Evolutionary conservation across 148 eudicot species (phyloP), one percentile per base, ranked within the genome.

Genomic region (Amaranthus palmeri): DNA sequence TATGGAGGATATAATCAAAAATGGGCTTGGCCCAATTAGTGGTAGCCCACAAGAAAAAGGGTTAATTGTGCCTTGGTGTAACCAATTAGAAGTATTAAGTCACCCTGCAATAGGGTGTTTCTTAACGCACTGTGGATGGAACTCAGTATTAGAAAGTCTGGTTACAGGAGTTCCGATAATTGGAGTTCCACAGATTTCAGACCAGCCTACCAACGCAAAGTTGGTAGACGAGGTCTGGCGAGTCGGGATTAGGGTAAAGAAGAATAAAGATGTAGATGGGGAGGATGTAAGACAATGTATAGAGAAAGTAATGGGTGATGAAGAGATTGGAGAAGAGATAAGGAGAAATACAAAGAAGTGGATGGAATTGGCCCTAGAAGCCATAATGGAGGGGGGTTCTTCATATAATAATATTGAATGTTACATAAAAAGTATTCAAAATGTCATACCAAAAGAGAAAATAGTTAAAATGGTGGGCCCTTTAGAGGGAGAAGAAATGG

Each of bases 41-140:
- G 65, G 66, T 44, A 44, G 65, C 66, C 56, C 54, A 56, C 12
- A 47, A 71, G 79, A 17, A 41, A 77, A 70, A 53, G 87, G 89
- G 45, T 50, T 80, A 48, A 79, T 88, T 18, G 75, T 83, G 18
- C 73, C 80, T 1, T 83, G 86, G 84, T 81, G 84, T 41, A 73
- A 78, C 2, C 86, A 83, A 73, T 53, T 81, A 70, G 82, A 83
- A 64, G 82, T 83, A 15, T 11, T 83, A 15, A 70, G 61, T 0
- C 86, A 83, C 61, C 68, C 69, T 0, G 61, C 84, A 0, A 11
- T 81, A 4, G 86, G 84, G 6, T 81, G 84, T 44, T 79, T 83
- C n/a, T 6, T 83, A 43, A 74, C 75, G 6, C 85, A 83, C 6
- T 79, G 83, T 52, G 85, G 85, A 12, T 83, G 85, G 85, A 83